A percentile compares a stretch with the other conserved stretches of the same genome.
These are phyloP conservation scores for Aspergillus fumigatus DNA, from an alignment of 2,329 filamentous ascomycete genomes.

Conservation along the genomic window DNA sequence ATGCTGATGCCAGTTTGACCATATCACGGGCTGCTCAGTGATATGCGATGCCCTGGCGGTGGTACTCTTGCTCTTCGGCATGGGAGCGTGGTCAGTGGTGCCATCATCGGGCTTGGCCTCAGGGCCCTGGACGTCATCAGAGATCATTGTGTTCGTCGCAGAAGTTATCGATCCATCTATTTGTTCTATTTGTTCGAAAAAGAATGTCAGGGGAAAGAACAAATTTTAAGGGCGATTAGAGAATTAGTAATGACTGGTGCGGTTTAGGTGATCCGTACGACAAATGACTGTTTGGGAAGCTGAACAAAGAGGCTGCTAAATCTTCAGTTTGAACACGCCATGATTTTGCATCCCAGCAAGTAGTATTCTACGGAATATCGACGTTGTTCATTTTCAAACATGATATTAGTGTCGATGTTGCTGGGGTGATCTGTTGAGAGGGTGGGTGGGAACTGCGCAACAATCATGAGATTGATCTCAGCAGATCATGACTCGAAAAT, in stretches of 20 bases:
- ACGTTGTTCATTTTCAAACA: background rate
- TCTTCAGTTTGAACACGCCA: background rate
- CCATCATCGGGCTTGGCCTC: background rate
- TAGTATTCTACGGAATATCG: background rate
- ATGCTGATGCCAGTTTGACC: conserved; percentile 78
- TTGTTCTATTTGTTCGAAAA: background rate
- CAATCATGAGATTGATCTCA: background rate
- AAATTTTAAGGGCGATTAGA: background rate
- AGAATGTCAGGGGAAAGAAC: background rate
- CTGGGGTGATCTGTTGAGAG: background rate
- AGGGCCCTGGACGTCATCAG: background rate
- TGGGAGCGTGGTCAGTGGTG: background rate
- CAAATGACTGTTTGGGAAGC: background rate
- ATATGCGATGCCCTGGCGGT: conserved; percentile 68
- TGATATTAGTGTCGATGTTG: background rate
- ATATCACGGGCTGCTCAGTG: conserved; percentile 71
- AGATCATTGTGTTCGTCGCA: background rate
- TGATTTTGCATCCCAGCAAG: background rate
- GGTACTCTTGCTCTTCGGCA: background rate
- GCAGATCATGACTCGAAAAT: background rate
- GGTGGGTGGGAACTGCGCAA: background rate
- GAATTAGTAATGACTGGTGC: background rate
- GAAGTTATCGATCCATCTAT: background rate
- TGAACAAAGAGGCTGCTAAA: background rate
- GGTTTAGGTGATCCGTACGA: background rate